phyloP scores from a whole-genome alignment of 345 rosid species.

The Clarkia xantiana region DNA sequence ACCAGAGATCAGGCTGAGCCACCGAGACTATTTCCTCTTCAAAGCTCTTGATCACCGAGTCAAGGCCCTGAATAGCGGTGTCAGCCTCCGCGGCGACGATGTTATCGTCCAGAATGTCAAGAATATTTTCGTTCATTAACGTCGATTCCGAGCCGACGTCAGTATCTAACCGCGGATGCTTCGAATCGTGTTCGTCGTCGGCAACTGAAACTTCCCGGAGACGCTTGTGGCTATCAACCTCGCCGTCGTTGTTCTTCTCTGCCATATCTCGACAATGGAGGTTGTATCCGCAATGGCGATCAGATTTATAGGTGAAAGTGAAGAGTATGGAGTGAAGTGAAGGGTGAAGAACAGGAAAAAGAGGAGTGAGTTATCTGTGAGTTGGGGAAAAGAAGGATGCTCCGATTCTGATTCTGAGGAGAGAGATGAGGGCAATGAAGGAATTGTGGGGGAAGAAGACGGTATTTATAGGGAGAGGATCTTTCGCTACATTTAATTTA shows the following conservation, averaged over 20 bases:
- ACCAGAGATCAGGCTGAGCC: conserved; percentile 45
- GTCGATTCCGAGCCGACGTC: neutral
- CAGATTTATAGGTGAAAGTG: too few relatives aligned
- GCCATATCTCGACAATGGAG: too few relatives aligned
- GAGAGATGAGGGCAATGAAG: neutral
- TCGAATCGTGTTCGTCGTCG: neutral
- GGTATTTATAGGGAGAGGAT: neutral
- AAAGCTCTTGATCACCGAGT: conserved; percentile 54
- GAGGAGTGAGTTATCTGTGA: too few relatives aligned
- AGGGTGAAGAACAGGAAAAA: too few relatives aligned
- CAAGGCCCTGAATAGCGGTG: conserved; percentile 42
- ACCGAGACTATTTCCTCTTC: conserved; percentile 10
- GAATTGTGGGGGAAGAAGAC: neutral
- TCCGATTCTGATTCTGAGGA: neutral
- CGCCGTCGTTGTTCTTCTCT: too few relatives aligned
- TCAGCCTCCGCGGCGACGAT: conserved; percentile 15
- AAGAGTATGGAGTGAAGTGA: too few relatives aligned
- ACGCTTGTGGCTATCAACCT: too few relatives aligned
- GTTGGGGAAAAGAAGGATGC: neutral
- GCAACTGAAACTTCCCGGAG: too few relatives aligned
- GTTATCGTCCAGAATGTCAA: conserved; percentile 35
- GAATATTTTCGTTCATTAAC: neutral
- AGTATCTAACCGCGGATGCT: neutral
- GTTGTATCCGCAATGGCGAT: too few relatives aligned
- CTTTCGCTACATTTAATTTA: too few relatives aligned